Evolutionary conservation across 768 basidiomycete genomes (phyloP), one percentile per base, ranked within the genome.

Genomic region (Postia placenta): DNA sequence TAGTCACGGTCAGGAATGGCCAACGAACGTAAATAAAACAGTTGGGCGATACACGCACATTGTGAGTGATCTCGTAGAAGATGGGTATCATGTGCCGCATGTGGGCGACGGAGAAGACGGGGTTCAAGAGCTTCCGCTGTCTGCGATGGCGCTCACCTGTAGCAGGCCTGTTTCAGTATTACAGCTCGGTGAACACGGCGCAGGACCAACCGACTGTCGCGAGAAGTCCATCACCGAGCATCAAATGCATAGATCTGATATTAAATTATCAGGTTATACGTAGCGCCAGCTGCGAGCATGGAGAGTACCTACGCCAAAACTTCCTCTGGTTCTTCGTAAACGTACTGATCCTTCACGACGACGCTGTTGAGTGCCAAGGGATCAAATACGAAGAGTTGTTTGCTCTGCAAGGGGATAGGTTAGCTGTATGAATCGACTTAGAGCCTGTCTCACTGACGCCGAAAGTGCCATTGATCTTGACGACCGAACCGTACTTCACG

Each of bases 131-230:
- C 49, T 54, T 56, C n/a, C 57, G 55, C 42, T 61, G 60, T 22
- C 49, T 55, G 17, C 51, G 45, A 38, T 61, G 60, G 1, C 44
- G 47, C n/a, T 58, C 54, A 52, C 59, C 64, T 57, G 30, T 5
- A 33, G 15, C 45, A 19, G 15, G 33, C 3, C 26, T 17, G 22
- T n/a, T n/a, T n/a, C n/a, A n/a, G n/a, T n/a, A n/a, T n/a, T n/a
- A n/a, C n/a, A n/a, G n/a, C n/a, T n/a, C n/a, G n/a, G n/a, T n/a
- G 33, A 4, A 57, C 58, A 2, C 60, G 49, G 11, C 77, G 69
- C 26, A 77, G 55, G 1, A 75, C 75, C 1, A 71, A 53, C 60
- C 64, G 1, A 55, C 19, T 2, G 64, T 63, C 2, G 60, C 47
- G 1, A 64, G 37, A 2, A 66, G 47, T 4, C 62, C 57, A 11